Conservation (phyloP, 306 rosid species). For the Vigna radiata region DNA sequence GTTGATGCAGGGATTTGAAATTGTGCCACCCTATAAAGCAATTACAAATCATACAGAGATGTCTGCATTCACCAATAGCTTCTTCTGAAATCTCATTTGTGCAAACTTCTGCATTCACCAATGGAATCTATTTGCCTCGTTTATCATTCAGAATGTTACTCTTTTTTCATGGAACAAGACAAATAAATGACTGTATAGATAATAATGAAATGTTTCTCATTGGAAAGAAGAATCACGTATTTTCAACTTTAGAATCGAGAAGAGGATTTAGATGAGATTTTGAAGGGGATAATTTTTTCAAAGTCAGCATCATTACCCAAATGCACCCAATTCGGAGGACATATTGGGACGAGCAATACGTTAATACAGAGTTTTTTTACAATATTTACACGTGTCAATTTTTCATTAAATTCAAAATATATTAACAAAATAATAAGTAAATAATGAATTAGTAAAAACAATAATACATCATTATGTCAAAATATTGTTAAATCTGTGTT, state of each 20-base stretch:
- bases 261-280: not conserved
- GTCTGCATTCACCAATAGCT: not conserved
- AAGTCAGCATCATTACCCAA: conserved; percentile 40
- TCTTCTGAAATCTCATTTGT: not conserved
- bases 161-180: conserved; percentile 9
- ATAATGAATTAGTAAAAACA: too few species aligned
- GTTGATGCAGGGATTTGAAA: too few species aligned
- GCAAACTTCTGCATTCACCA: conserved; percentile 11
- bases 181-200: not conserved
- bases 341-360: conserved; percentile 22
- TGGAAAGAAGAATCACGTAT: not conserved
- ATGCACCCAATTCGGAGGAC: conserved; percentile 42
- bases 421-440: too few species aligned
- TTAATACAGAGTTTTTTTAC: too few species aligned
- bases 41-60: not conserved
- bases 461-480: too few species aligned
- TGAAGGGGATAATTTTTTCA: conserved; percentile 32
- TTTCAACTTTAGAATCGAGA: conserved; percentile 11
- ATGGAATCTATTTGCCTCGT: conserved; percentile 11
- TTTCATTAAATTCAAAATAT: too few species aligned
- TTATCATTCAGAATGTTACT: conserved; percentile 11
- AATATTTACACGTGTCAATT: too few species aligned
- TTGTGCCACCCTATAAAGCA: not conserved
- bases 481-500: too few species aligned
- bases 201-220: conserved; percentile 12